Evolutionary conservation across 2,329 filamentous ascomycete genomes (phyloP).

Genomic region (Aspergillus awamori): DNA sequence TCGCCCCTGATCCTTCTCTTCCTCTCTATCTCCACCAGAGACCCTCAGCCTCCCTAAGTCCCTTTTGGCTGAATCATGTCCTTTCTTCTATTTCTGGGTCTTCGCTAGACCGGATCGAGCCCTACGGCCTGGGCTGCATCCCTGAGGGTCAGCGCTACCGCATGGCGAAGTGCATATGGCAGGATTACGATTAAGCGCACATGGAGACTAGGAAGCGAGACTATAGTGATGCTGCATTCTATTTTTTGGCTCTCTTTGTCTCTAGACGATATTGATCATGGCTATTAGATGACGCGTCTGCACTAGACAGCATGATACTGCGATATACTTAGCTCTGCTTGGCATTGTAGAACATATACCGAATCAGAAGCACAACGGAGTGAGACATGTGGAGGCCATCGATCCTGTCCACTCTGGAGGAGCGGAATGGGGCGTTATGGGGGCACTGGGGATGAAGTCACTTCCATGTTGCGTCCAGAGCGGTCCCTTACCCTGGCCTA

Average conservation of each 20-base stretch:
- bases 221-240: no score
- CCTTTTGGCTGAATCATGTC: background rate
- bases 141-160: no score
- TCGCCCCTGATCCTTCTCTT: background rate
- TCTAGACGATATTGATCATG: no score
- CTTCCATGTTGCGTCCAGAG: background rate
- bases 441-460: conserved; percentile 1
- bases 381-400: background rate
- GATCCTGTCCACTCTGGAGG: background rate
- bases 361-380: background rate
- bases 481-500: background rate
- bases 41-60: background rate
- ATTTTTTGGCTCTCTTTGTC: no score
- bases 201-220: no score
- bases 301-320: background rate
- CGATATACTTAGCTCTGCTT: background rate
- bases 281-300: no score
- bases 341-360: background rate
- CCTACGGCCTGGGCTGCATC: background rate
- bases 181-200: no score
- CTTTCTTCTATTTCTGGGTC: background rate
- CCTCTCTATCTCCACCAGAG: background rate
- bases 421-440: background rate
- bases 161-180: no score
- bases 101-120: background rate